Percentiles rank a stretch among this genome's conserved stretches.
Evolutionary conservation across 345 rosid genomes (phyloP).

Genomic region (Citrus trifoliata): DNA sequence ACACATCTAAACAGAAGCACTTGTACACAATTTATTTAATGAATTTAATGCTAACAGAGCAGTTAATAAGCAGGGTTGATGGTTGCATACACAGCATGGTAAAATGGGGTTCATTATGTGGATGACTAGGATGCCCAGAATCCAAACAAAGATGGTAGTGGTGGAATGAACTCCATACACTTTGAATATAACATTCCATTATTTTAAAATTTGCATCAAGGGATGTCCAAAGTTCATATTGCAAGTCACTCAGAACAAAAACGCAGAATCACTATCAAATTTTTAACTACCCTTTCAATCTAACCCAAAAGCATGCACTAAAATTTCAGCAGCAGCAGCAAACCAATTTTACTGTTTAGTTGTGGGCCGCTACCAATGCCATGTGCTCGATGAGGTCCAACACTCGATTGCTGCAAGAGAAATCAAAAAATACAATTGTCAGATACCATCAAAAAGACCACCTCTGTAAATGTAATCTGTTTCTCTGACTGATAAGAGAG

Average conservation of each 20-base stretch:
- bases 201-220: constrained; percentile 11
- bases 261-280: not conserved
- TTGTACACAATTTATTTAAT: not conserved
- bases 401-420: constrained; percentile 79
- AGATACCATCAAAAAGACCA: not conserved
- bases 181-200: constrained; percentile 6
- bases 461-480: not conserved
- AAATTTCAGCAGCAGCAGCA: not conserved
- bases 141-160: not conserved
- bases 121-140: not conserved
- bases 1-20: no score
- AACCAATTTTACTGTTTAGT: constrained; percentile 9
- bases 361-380: constrained; percentile 73
- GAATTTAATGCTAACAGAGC: not conserved
- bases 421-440: constrained; percentile 1
- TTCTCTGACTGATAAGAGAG: not conserved
- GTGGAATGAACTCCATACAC: not conserved
- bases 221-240: constrained; percentile 3
- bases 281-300: constrained; percentile 15
- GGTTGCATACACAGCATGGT: not conserved
- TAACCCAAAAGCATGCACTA: not conserved
- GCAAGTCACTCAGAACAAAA: not conserved
- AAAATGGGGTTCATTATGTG: not conserved
- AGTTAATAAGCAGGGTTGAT: not conserved
- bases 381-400: constrained; percentile 95